These are phyloP conservation scores for Xylaria longipes DNA, from an alignment of 495 filamentous ascomycete species.

Conservation along the genomic window DNA sequence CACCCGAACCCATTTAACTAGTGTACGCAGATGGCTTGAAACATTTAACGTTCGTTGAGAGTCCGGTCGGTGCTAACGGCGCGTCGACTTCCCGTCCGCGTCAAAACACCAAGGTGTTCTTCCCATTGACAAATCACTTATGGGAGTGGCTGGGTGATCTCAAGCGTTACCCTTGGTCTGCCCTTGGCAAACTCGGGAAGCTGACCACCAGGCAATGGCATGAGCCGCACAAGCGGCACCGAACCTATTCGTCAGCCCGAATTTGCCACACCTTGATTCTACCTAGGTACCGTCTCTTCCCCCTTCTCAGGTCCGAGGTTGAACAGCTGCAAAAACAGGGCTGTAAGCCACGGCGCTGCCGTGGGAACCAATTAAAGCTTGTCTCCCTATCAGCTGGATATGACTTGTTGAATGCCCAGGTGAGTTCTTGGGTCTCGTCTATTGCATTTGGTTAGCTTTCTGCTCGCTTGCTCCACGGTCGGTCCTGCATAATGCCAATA, in stretches of 20 bases:
- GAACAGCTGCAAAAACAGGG: constrained; percentile 12
- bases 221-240: constrained; percentile 11
- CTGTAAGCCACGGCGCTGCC: not conserved
- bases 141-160: not conserved
- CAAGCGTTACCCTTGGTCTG: constrained; percentile 2
- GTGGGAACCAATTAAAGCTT: constrained; percentile 4
- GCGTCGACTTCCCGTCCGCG: constrained; percentile 7
- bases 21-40: not conserved
- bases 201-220: not conserved
- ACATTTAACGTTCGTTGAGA: not conserved
- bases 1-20: not conserved
- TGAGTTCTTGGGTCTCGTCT: not conserved
- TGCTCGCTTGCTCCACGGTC: not conserved
- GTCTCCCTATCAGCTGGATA: constrained; percentile 6
- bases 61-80: not conserved
- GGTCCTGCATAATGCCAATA: not conserved
- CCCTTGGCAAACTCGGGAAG: constrained; percentile 6
- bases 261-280: constrained; percentile 8
- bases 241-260: not conserved
- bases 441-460: not conserved
- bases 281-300: constrained; percentile 7
- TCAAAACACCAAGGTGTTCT: not conserved
- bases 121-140: constrained; percentile 19
- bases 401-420: not conserved
- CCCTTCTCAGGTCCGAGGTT: not conserved